Conservation (phyloP, 495 filamentous ascomycete species). For the Polyplosphaeria fusca region DNA sequence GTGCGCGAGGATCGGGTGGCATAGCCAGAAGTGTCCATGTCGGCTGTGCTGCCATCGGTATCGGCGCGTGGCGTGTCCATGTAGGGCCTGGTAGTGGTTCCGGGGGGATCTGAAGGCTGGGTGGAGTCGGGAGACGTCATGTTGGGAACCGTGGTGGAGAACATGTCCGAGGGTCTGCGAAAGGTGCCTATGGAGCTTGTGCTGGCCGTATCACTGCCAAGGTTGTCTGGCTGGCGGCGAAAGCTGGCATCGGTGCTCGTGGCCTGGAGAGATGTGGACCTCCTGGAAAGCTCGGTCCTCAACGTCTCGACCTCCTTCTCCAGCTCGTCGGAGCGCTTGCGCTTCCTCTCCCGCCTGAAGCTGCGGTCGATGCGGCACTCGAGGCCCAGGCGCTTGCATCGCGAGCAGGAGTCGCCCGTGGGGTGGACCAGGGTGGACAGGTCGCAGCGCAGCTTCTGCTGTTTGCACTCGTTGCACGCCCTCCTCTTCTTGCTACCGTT, state of each 20-base stretch:
- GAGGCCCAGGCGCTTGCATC: slow-evolving; percentile 79
- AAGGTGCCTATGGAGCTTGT: neutral
- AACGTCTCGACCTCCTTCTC: slow-evolving; percentile 44
- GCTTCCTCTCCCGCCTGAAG: slow-evolving; percentile 87
- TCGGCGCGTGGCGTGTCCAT: neutral
- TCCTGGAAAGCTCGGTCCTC: slow-evolving; percentile 9
- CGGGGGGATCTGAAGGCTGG: neutral
- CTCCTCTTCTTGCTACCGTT: slow-evolving; percentile 21
- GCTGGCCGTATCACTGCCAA: slow-evolving; percentile 1
- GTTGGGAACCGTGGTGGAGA: neutral
- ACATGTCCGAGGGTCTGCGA: neutral
- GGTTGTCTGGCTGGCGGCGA: neutral
- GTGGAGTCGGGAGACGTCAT: neutral
- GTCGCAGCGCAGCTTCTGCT: slow-evolving; percentile 62
- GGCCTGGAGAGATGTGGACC: neutral
- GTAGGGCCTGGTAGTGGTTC: neutral
- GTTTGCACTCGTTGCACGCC: slow-evolving; percentile 89
- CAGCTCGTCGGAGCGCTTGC: slow-evolving; percentile 86
- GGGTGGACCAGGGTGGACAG: slow-evolving; percentile 80
- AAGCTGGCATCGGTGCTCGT: neutral
- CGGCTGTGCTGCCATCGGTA: neutral
- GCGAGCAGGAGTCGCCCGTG: slow-evolving; percentile 72
- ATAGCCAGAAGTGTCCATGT: neutral
- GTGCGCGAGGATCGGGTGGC: slow-evolving; percentile 20
- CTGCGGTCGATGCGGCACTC: slow-evolving; percentile 88